Evolutionary conservation across 495 filamentous ascomycete species (phyloP), one percentile per base, ranked within the genome.

Genomic region (Sabuloglossum arenarium): DNA sequence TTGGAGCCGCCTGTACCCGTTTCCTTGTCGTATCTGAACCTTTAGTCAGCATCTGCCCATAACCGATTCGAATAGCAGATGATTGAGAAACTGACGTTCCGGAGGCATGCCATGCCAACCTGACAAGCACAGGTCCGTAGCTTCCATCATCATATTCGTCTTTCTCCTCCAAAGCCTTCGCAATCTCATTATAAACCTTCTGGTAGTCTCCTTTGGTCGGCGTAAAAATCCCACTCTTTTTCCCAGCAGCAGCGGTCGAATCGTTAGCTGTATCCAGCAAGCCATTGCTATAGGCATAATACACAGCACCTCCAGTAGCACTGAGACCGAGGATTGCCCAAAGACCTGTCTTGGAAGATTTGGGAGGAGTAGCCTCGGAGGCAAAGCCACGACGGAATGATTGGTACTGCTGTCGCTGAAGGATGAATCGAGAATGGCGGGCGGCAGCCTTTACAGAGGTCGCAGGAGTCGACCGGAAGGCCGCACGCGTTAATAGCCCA

Each of bases 81-180:
- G 3, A 43, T 43, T 21, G 49, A 27, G 23, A 28, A 5, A 60
- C 64, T 53, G 56, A 66, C 63, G 57, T 59, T 29, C 57, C 57
- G 24, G 37, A 47, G 12, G 51, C 53, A 31, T 59, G 57, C 57
- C 87, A 93, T 53, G 85, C 86, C 62, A 93, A 77, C 64, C 86
- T 79, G 39, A 94, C 70, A 50, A 94, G 72, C 55, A 94, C 89
- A 30, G 91, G 91, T 56, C 86, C 91, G 65, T 94, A 98, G 72
- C 82, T 88, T 61, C 91, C 91, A 69, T 98, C 90, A 66, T 96
- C 91, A 64, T 96, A 96, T 58, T 95, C 87, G 59, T 91, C 87
- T 63, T 91, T 79, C 70, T 94, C 84, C 68, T 88, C 81, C 47
- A 98, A 71, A 31, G 72, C 70, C 62, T 73, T 69, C 37, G 91